Percentiles rank a stretch among this genome's conserved stretches.
Evolutionary conservation across 441 rosid species (phyloP).

Genomic region (Melastoma candidum): DNA sequence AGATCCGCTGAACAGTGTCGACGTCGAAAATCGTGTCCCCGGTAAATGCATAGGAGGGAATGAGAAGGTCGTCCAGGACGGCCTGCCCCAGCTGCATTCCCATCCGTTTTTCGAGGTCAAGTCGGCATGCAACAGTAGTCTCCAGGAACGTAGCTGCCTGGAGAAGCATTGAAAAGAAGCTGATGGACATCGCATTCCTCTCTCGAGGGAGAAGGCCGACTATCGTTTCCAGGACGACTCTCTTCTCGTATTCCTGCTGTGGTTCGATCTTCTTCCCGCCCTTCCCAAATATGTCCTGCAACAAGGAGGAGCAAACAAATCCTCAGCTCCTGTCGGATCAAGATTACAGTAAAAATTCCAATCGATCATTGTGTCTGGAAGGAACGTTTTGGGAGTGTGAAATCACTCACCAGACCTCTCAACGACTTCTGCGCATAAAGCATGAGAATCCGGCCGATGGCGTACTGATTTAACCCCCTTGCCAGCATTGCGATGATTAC

Average conservation of each 20-base stretch:
- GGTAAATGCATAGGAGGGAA: slow-evolving; percentile 47
- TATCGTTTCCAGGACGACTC: slow-evolving; percentile 59
- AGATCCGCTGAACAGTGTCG: slow-evolving; percentile 48
- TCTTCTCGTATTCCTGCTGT: slow-evolving; percentile 70
- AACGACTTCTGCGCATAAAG: slow-evolving; percentile 90
- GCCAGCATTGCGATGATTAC: slow-evolving; percentile 52
- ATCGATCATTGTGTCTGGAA: background rate
- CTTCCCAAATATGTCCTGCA: slow-evolving; percentile 68
- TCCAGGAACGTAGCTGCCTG: slow-evolving; percentile 54
- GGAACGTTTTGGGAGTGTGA: background rate
- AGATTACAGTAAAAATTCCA: too few relatives aligned
- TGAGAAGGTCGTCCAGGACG: slow-evolving; percentile 53
- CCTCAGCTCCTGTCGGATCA: too few relatives aligned
- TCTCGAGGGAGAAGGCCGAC: slow-evolving; percentile 66
- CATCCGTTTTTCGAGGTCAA: slow-evolving; percentile 69
- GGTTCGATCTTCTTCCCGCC: slow-evolving; percentile 74
- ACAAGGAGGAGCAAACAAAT: too few relatives aligned
- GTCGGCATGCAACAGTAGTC: slow-evolving; percentile 83
- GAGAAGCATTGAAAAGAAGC: slow-evolving; percentile 62
- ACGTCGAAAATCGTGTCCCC: slow-evolving; percentile 60
- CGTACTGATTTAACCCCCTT: slow-evolving; percentile 57
- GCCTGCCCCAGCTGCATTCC: slow-evolving; percentile 52
- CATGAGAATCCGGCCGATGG: slow-evolving; percentile 69
- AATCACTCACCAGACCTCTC: slow-evolving; percentile 80
- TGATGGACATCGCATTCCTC: slow-evolving; percentile 53